Conservation (phyloP, 352 stramenopile genomes). For the Thraustochytrium striatum region DNA sequence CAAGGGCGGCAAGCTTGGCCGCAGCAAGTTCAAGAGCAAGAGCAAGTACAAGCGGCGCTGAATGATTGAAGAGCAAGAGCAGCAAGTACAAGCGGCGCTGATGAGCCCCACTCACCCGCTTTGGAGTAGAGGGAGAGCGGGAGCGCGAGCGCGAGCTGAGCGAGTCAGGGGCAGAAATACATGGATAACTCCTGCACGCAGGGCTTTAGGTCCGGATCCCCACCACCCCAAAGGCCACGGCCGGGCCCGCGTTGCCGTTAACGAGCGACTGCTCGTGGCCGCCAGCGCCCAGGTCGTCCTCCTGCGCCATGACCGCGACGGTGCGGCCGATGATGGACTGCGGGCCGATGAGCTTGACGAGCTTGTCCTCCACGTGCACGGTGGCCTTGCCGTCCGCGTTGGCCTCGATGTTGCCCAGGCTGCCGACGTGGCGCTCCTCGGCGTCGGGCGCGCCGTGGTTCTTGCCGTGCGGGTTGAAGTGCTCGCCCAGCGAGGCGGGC, state of each 20-base stretch:
- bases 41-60: constrained; percentile 44
- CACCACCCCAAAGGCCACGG: constrained; percentile 82
- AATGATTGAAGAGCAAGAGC: neutral
- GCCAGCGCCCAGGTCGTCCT: constrained; percentile 92
- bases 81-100: neutral
- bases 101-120: too few relatives aligned
- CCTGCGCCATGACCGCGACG: constrained; percentile 85
- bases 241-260: constrained; percentile 89
- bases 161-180: constrained; percentile 11
- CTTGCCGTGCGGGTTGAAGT: constrained; percentile 62
- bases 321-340: constrained; percentile 95
- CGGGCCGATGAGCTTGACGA: constrained; percentile 94
- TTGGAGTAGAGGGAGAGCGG: too few relatives aligned
- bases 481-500: constrained; percentile 35
- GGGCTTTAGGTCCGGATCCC: constrained; percentile 63
- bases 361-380: constrained; percentile 87
- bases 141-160: too few relatives aligned
- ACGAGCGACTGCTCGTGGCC: constrained; percentile 91
- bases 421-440: constrained; percentile 89
- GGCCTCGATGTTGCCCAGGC: constrained; percentile 68
- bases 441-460: constrained; percentile 91
- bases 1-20: constrained; percentile 39
- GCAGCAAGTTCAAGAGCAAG: constrained; percentile 50
- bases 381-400: constrained; percentile 74
- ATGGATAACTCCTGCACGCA: neutral